Percentiles rank a stretch among this genome's conserved stretches.
Evolutionary conservation across 2,329 filamentous ascomycete species (phyloP).

Genomic region (Paecilomyces niveus): DNA sequence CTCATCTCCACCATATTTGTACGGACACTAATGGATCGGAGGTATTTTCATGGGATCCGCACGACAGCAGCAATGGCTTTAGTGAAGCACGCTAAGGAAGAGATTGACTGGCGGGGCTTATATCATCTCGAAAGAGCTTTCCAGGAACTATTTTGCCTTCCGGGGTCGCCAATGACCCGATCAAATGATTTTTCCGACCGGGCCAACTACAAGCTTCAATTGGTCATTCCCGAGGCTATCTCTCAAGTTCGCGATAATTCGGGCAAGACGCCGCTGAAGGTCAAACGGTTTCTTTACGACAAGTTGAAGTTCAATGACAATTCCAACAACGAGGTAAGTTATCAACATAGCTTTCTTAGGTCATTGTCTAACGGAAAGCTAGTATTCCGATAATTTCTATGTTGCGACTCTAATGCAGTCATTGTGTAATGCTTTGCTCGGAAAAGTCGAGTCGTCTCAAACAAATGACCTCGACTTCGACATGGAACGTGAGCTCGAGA

Average conservation of each 20-base stretch:
- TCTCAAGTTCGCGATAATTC: slow-evolving; percentile 66
- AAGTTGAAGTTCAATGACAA: slow-evolving; percentile 94
- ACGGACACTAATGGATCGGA: slow-evolving; percentile 79
- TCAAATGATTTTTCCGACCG: slow-evolving; percentile 91
- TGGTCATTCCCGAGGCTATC: slow-evolving; percentile 74
- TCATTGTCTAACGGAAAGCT: slow-evolving; percentile 9
- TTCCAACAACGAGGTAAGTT: slow-evolving; percentile 60
- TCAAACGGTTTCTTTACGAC: slow-evolving; percentile 78
- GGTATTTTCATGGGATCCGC: slow-evolving; percentile 91
- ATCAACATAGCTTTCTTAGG: neutral
- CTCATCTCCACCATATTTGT: slow-evolving; percentile 84
- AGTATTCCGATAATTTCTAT: slow-evolving; percentile 84
- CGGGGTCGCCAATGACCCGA: slow-evolving; percentile 67
- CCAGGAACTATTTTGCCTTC: slow-evolving; percentile 79
- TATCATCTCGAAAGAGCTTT: slow-evolving; percentile 81
- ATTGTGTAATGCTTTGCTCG: slow-evolving; percentile 49
- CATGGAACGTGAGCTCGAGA: slow-evolving; percentile 41
- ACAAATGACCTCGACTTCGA: slow-evolving; percentile 38
- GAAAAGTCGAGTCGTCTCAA: slow-evolving; percentile 28
- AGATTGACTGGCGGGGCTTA: slow-evolving; percentile 68
- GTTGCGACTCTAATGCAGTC: slow-evolving; percentile 69
- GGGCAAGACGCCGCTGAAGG: slow-evolving; percentile 69
- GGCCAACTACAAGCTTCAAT: slow-evolving; percentile 75
- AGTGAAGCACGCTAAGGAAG: slow-evolving; percentile 65
- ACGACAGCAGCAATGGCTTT: slow-evolving; percentile 75